phyloP scores from a whole-genome alignment of 2,329 filamentous ascomycete species.

The Nigrograna mackinnonii region DNA sequence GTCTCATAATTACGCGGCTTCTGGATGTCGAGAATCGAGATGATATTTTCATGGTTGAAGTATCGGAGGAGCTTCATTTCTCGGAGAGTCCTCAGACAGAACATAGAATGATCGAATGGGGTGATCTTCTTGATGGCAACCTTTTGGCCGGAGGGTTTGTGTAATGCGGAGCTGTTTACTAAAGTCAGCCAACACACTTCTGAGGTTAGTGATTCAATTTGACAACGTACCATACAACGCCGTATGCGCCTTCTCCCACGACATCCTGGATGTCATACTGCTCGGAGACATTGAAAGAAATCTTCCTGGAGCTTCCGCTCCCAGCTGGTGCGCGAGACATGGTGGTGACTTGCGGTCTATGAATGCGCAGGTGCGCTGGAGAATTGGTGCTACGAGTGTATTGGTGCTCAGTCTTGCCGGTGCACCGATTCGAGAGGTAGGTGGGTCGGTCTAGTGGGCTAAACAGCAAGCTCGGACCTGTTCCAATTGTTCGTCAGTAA shows the following conservation, averaged over 20 bases:
- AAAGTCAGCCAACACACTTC: conserved; percentile 18
- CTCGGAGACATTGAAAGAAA: conserved; percentile 99
- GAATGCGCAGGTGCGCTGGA: too few relatives aligned
- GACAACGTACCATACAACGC: conserved; percentile 86
- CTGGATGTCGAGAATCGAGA: conserved; percentile 98
- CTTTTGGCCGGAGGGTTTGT: conserved; percentile 97
- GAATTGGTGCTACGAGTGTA: too few relatives aligned
- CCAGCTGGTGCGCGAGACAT: conserved; percentile 42
- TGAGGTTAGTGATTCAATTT: not conserved
- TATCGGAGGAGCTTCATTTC: conserved; percentile 99
- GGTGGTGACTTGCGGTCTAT: conserved; percentile 24
- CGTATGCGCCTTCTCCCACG: conserved; percentile 96
- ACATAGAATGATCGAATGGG: conserved; percentile 99
- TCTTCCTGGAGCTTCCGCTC: conserved; percentile 74
- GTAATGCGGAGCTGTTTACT: conserved; percentile 84
- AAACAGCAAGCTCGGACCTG: too few relatives aligned
- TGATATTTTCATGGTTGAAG: conserved; percentile 99
- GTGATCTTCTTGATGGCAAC: conserved; percentile 99
- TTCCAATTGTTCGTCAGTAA: too few relatives aligned
- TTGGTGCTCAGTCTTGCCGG: conserved; percentile 11
- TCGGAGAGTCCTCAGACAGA: conserved; percentile 91
- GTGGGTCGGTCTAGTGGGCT: too few relatives aligned
- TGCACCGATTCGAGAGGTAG: too few relatives aligned
- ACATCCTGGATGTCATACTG: conserved; percentile 99
- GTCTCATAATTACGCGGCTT: conserved; percentile 95